Conservation (phyloP, 169 alveolate species). For the Cryptosporidium sp. region DNA sequence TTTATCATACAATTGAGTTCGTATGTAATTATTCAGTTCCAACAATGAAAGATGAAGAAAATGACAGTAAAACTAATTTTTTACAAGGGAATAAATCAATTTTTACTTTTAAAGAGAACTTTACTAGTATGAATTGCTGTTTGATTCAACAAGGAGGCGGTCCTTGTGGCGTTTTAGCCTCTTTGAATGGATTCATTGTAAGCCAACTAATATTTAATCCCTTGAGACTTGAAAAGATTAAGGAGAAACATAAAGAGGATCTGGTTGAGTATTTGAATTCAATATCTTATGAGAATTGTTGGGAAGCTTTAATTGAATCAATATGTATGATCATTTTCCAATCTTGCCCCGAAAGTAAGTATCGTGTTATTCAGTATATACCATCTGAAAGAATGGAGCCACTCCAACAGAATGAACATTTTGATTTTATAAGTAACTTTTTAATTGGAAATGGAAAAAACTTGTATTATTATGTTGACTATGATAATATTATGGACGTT, state of each 20-base stretch:
- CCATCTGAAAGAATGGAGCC: neutral
- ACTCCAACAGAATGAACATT: neutral
- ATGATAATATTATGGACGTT: constrained; percentile 81
- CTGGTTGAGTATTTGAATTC: constrained; percentile 34
- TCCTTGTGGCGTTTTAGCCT: constrained; percentile 76
- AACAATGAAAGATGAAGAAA: neutral
- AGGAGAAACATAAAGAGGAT: neutral
- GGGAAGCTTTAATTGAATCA: constrained; percentile 44
- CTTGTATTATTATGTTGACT: constrained; percentile 76
- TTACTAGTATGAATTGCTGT: constrained; percentile 44
- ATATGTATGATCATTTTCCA: constrained; percentile 58
- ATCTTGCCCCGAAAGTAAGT: constrained; percentile 26
- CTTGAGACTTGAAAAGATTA: neutral
- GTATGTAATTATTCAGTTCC: neutral
- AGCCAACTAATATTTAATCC: constrained; percentile 59
- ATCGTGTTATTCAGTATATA: constrained; percentile 29
- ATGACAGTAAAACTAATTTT: neutral
- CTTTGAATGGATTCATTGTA: constrained; percentile 58
- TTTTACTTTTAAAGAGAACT: neutral
- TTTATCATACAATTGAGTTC: constrained; percentile 30
- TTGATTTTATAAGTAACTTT: no score
- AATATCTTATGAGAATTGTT: constrained; percentile 18
- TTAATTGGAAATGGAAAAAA: neutral
- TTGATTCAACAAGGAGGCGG: constrained; percentile 77
- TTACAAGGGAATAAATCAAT: neutral